These are phyloP conservation scores for Yamadazyma kitorensis DNA, from an alignment of 805 yeast genomes.

Conservation along the genomic window DNA sequence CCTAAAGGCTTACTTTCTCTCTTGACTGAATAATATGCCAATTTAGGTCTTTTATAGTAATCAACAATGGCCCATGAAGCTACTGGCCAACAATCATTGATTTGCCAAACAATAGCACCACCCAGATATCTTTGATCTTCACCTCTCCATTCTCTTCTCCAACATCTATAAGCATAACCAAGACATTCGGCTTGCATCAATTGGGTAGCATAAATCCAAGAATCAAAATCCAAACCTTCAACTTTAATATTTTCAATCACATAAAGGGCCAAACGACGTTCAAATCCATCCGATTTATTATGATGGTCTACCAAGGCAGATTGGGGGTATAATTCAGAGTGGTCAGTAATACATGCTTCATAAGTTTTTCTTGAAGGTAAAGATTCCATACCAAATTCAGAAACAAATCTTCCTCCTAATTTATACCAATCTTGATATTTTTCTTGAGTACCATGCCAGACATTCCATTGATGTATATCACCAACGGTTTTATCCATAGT, in stretches of 20 bases:
- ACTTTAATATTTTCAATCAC: slow-evolving; percentile 45
- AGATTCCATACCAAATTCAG: slow-evolving; percentile 55
- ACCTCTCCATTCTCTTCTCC: slow-evolving; percentile 47
- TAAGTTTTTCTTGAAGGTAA: slow-evolving; percentile 39
- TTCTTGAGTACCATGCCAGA: slow-evolving; percentile 49
- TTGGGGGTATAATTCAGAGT: slow-evolving; percentile 42
- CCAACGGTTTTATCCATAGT: slow-evolving; percentile 34
- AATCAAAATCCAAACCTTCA: slow-evolving; percentile 28
- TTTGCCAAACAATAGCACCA: slow-evolving; percentile 54
- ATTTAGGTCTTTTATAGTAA: slow-evolving; percentile 39
- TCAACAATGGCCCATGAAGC: slow-evolving; percentile 52
- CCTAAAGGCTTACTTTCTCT: slow-evolving; percentile 36
- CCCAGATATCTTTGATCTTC: slow-evolving; percentile 28
- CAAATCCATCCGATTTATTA: slow-evolving; percentile 46
- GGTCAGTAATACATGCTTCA: slow-evolving; percentile 33
- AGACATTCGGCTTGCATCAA: slow-evolving; percentile 52
- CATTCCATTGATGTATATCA: slow-evolving; percentile 56
- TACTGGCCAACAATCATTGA: slow-evolving; percentile 54
- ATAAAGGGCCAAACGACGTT: slow-evolving; percentile 42
- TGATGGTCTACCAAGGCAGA: slow-evolving; percentile 43
- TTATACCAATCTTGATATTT: slow-evolving; percentile 48
- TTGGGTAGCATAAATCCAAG: slow-evolving; percentile 39
- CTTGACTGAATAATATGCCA: slow-evolving; percentile 47
- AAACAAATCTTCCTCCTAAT: slow-evolving; percentile 47
- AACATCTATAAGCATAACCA: slow-evolving; percentile 43